Evolutionary conservation across 2,329 filamentous ascomycete genomes (phyloP), one percentile per base, ranked within the genome.

Genomic region (Exophiala calicioides): DNA sequence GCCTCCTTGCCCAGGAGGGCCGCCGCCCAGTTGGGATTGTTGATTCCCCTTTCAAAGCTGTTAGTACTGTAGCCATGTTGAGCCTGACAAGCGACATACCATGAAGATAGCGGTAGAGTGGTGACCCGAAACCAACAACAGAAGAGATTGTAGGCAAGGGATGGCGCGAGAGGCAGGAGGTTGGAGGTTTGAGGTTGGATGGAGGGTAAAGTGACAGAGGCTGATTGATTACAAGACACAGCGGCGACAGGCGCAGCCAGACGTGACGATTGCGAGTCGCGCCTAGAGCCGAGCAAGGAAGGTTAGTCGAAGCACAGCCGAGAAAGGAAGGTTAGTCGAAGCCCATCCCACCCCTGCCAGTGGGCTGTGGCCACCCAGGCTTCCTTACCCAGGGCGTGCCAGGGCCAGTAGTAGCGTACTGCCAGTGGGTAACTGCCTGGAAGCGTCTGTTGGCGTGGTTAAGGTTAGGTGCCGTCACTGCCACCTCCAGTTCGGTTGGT

Each of bases 11-110:
- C 81, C 83, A 52, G 75, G 77, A 44, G 78, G 81, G 46, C 82
- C 84, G 56, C 79, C 78, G 62, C 88, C 89, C 75, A 94, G 86
- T 65, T 88, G 88, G 68, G 90, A 95, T 70, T 94, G 77, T 64
- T 75, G 70, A 63, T 77, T 75, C 63, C 71, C 71, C 71, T 55
- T 21, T 21, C 6, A 18, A 19, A 34, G 13, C 13, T 35, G 44
- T 54, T 18, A 51, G 47, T 30, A 10, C 5, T 26, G 44, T 19
- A 7, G n/a, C 21, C 7, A 4, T 38, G 21, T 15, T 7, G 24
- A 16, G 19, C 15, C 4, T 16, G n/a, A n/a, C n/a, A n/a, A n/a
- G n/a, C n/a, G n/a, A n/a, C 44, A 13, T 50, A 50, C 42, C 47
- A 50, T 50, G 27, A 9, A 10, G 16, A 12, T 15, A 5, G 13